These are phyloP conservation scores for Amylostereum areolatum DNA, from an alignment of 1,284 basidiomycete genomes.

Conservation along the genomic window DNA sequence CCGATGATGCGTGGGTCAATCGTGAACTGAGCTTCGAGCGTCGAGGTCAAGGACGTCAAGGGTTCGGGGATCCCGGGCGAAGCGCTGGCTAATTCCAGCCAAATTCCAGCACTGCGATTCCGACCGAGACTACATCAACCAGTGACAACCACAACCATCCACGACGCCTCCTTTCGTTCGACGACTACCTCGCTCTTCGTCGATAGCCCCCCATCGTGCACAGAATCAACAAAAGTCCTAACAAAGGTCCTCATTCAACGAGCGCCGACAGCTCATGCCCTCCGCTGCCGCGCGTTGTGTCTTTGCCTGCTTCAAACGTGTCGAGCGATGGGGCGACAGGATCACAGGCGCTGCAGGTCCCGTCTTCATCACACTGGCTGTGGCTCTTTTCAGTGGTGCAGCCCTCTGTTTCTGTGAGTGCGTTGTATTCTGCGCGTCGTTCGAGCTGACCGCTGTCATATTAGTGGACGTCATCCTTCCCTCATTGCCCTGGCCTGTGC, in stretches of 20 bases:
- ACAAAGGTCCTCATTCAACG: not conserved
- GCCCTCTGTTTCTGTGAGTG: constrained; percentile 80
- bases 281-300: constrained; percentile 53
- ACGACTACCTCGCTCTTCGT: not conserved
- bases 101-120: too few species aligned
- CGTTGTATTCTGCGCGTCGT: not conserved
- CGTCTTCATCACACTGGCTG: constrained; percentile 78
- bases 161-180: too few species aligned
- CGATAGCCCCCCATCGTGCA: not conserved
- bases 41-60: too few species aligned
- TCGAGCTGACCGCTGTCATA: constrained; percentile 2
- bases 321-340: constrained; percentile 75
- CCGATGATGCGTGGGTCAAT: too few species aligned
- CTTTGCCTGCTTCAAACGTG: constrained; percentile 79
- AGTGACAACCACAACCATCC: too few species aligned
- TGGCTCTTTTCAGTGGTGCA: constrained; percentile 64
- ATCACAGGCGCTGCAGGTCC: constrained; percentile 89
- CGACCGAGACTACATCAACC: too few species aligned
- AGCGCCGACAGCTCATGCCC: not conserved
- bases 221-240: not conserved
- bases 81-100: too few species aligned
- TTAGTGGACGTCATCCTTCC: constrained; percentile 73
- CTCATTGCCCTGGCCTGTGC: constrained; percentile 40
- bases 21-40: too few species aligned
- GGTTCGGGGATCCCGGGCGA: too few species aligned